Conservation (phyloP, 1,139 yeast genomes). For the Protomyces gravidus region DNA sequence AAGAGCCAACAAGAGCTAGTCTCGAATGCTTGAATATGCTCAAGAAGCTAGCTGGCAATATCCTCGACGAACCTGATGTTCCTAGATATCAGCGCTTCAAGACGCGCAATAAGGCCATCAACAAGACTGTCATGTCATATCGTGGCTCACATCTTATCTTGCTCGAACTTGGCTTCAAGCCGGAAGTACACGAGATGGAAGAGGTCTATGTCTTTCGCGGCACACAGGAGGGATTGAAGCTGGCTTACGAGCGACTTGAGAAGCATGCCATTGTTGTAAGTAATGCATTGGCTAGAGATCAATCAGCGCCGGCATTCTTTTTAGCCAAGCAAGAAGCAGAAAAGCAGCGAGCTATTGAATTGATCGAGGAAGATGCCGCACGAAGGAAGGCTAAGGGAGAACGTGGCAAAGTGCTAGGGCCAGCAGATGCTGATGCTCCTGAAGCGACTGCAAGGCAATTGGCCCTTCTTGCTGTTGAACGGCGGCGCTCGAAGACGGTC, state of each 20-base stretch:
- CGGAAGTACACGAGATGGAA: constrained; percentile 7
- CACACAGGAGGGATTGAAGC: background rate
- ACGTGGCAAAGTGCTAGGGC: background rate
- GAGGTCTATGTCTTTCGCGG: constrained; percentile 3
- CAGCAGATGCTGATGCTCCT: background rate
- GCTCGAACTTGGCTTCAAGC: constrained; percentile 13
- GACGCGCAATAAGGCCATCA: constrained; percentile 1
- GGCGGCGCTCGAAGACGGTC: too few species aligned
- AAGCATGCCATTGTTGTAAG: constrained; percentile 3
- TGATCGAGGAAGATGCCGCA: constrained; percentile 13
- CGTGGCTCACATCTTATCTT: constrained; percentile 12
- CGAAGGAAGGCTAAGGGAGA: background rate
- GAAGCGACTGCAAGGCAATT: background rate
- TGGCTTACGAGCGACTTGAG: background rate
- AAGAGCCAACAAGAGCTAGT: constrained; percentile 8
- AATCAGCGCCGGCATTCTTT: background rate
- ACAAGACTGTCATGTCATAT: constrained; percentile 1
- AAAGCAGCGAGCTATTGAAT: background rate
- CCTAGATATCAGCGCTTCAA: constrained; percentile 7
- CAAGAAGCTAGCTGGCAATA: background rate
- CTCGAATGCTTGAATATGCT: constrained; percentile 6
- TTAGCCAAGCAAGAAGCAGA: constrained; percentile 12
- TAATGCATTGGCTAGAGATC: constrained; percentile 2
- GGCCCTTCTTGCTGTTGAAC: background rate
- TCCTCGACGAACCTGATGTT: constrained; percentile 11